These are phyloP conservation scores for Phytophthora colocasiae DNA, from an alignment of 352 stramenopile genomes.

Conservation along the genomic window DNA sequence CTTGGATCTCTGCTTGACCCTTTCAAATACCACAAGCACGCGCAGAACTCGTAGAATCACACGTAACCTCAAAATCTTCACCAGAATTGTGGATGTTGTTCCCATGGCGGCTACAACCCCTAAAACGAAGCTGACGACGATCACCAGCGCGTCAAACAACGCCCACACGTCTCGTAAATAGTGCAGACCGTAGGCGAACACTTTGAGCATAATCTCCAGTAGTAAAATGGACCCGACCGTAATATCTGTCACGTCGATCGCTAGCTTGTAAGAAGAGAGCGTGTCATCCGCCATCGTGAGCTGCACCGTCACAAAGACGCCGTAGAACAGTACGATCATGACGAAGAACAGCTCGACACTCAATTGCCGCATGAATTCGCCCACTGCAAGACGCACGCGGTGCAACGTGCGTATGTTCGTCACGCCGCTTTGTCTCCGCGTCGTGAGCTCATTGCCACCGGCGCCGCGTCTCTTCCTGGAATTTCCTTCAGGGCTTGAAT, in stretches of 20 bases:
- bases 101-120: constrained; percentile 70
- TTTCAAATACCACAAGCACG: constrained; percentile 88
- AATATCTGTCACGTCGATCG: constrained; percentile 84
- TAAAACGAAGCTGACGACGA: constrained; percentile 81
- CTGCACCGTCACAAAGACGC: constrained; percentile 85
- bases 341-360: constrained; percentile 91
- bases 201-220: constrained; percentile 80
- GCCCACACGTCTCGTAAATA: constrained; percentile 77
- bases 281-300: constrained; percentile 73
- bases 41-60: constrained; percentile 82
- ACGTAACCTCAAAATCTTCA: constrained; percentile 77
- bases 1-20: constrained; percentile 81
- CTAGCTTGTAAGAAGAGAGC: constrained; percentile 63
- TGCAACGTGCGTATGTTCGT: constrained; percentile 45
- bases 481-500: constrained; percentile 6
- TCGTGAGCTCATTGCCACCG: constrained; percentile 44
- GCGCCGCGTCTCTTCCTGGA: constrained; percentile 45
- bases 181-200: constrained; percentile 79
- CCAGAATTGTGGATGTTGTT: constrained; percentile 57
- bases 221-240: constrained; percentile 86
- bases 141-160: constrained; percentile 83
- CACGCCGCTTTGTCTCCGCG: constrained; percentile 40
- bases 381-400: constrained; percentile 58
- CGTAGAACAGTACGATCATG: constrained; percentile 88
- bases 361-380: constrained; percentile 85